Evolutionary conservation across 305 asterid species (phyloP).

Genomic region (Ilex paraguariensis): DNA sequence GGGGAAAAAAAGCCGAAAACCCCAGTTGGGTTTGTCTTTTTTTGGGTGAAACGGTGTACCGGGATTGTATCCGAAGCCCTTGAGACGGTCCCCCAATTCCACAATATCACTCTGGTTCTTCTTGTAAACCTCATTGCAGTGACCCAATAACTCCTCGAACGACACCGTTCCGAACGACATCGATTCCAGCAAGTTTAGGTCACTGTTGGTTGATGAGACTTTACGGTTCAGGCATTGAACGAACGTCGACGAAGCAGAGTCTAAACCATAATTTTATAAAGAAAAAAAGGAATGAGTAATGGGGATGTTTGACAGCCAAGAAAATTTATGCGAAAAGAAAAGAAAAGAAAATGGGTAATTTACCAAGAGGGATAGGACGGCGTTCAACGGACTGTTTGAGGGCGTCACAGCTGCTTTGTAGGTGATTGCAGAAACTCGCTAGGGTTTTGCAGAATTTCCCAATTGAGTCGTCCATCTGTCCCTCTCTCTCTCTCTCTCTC

Average conservation of each 20-base stretch:
- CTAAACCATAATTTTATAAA: constrained; percentile 19
- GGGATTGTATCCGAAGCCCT: constrained; percentile 32
- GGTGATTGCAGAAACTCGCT: constrained; percentile 79
- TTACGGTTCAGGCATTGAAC: constrained; percentile 62
- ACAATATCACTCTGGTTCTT: constrained; percentile 51
- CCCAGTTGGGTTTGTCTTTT: too few relatives aligned
- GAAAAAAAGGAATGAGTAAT: background rate
- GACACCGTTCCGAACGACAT: constrained; percentile 86
- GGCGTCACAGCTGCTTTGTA: constrained; percentile 60
- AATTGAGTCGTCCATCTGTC: constrained; percentile 80
- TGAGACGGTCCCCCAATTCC: constrained; percentile 56
- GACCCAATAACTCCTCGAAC: constrained; percentile 92
- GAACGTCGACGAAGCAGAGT: constrained; percentile 89
- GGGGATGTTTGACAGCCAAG: background rate
- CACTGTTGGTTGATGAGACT: constrained; percentile 46
- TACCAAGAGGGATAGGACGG: constrained; percentile 93
- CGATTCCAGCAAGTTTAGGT: constrained; percentile 82
- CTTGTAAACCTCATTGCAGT: constrained; percentile 78
- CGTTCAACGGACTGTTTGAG: constrained; percentile 78
- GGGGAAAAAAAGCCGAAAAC: background rate
- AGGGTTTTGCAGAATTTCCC: constrained; percentile 52
- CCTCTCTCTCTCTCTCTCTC: constrained; percentile 6
- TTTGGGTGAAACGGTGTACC: constrained; percentile 17
- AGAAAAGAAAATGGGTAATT: background rate
- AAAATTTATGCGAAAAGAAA: background rate